Conservation (phyloP, 768 basidiomycete species). For the Mycena vulgaris region DNA sequence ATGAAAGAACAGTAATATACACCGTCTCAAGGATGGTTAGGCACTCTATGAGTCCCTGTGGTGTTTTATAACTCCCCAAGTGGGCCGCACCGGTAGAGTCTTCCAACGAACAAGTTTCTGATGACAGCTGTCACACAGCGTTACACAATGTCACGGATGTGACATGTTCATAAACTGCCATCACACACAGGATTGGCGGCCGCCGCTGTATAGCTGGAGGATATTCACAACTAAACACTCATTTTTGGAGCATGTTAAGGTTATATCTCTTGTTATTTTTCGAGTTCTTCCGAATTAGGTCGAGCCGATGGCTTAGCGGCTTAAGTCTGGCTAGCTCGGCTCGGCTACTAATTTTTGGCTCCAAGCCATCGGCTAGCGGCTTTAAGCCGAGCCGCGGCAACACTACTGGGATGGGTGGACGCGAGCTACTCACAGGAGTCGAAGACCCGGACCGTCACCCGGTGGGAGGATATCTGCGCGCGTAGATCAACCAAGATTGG, state of each 20-base stretch:
- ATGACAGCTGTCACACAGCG: background rate
- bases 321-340: constrained; percentile 3
- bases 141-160: background rate
- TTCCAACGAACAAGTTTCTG: constrained; percentile 3
- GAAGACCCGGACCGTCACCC: too few species aligned
- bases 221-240: constrained; percentile 1
- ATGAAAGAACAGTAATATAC: background rate
- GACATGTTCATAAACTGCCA: constrained; percentile 8
- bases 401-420: too few species aligned
- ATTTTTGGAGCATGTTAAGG: background rate
- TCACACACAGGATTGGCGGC: background rate
- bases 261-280: constrained; percentile 5
- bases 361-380: constrained; percentile 1
- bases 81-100: constrained; percentile 4
- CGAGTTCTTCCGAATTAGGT: constrained; percentile 2
- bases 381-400: constrained; percentile 1
- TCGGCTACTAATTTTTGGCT: constrained; percentile 1
- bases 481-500: too few species aligned
- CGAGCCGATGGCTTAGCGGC: background rate
- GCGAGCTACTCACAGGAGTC: too few species aligned
- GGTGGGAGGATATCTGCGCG: too few species aligned
- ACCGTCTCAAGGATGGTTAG: background rate
- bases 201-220: constrained; percentile 1
- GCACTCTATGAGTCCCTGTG: background rate
- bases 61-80: constrained; percentile 6